Conservation (phyloP, 1,139 yeast species). For the Chernovozyma aurita region DNA sequence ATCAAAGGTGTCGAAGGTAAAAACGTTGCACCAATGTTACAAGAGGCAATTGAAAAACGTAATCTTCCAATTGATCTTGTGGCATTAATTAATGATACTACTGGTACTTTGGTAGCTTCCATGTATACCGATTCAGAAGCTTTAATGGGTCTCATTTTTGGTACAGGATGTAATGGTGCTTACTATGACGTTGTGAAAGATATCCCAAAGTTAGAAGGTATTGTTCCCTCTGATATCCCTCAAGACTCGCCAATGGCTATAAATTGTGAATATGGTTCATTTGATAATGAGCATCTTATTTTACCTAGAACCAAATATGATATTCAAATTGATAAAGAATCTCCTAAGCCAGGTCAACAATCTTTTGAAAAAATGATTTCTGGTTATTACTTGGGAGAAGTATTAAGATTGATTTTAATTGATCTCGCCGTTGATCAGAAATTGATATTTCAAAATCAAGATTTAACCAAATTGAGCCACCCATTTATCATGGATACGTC, state of each 20-base stretch:
- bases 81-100: constrained; percentile 93
- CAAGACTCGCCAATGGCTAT: constrained; percentile 81
- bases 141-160: constrained; percentile 93
- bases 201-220: constrained; percentile 82
- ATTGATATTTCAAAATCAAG: constrained; percentile 65
- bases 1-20: constrained; percentile 91
- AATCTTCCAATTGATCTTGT: constrained; percentile 79
- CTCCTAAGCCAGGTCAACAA: constrained; percentile 97
- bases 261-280: constrained; percentile 98
- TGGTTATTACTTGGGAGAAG: constrained; percentile 93
- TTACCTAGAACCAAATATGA: constrained; percentile 93
- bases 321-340: constrained; percentile 68
- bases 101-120: constrained; percentile 96
- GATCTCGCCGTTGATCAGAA: constrained; percentile 63
- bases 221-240: constrained; percentile 57
- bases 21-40: constrained; percentile 91
- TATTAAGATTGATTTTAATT: constrained; percentile 72
- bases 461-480: constrained; percentile 50
- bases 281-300: constrained; percentile 80
- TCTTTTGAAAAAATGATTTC: constrained; percentile 96
- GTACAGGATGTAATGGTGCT: constrained; percentile 98
- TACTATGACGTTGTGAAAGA: constrained; percentile 75
- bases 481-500: constrained; percentile 84
- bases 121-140: constrained; percentile 85
- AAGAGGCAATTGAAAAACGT: constrained; percentile 59